Conservation (phyloP, 202 grass and related monocot species). For the Elaeis oleifera region DNA sequence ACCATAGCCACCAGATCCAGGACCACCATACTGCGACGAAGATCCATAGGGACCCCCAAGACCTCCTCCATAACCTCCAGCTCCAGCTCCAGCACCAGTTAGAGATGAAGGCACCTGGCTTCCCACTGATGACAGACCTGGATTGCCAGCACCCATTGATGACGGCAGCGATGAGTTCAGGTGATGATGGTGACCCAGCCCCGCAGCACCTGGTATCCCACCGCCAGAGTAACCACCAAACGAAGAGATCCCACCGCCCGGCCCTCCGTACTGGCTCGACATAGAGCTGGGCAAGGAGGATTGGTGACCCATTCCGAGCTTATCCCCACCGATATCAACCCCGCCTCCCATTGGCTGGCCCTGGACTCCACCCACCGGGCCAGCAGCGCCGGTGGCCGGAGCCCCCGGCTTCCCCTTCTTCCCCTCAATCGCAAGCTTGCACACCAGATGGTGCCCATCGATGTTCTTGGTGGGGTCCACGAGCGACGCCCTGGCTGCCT, state of each 20-base stretch:
- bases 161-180: slow-evolving; percentile 37
- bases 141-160: slow-evolving; percentile 36
- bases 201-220: slow-evolving; percentile 33
- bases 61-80: slow-evolving; percentile 51
- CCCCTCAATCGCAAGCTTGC: slow-evolving; percentile 88
- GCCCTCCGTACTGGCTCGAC: slow-evolving; percentile 30
- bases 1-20: slow-evolving; percentile 57
- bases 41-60: slow-evolving; percentile 46
- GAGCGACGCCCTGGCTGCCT: slow-evolving; percentile 68
- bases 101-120: slow-evolving; percentile 42
- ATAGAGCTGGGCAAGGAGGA: slow-evolving; percentile 7
- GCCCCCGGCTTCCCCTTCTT: slow-evolving; percentile 75
- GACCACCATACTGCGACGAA: slow-evolving; percentile 49
- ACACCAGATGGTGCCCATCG: slow-evolving; percentile 73
- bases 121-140: slow-evolving; percentile 35
- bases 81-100: slow-evolving; percentile 28
- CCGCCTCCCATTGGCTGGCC: slow-evolving; percentile 20
- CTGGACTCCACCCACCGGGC: not conserved
- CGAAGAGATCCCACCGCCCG: slow-evolving; percentile 15
- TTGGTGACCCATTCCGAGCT: slow-evolving; percentile 1
- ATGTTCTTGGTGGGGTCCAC: slow-evolving; percentile 68
- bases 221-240: slow-evolving; percentile 50
- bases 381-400: slow-evolving; percentile 9
- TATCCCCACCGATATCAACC: slow-evolving; percentile 21
- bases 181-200: slow-evolving; percentile 49